Conservation (phyloP, 257 asterid species). For the Solanum dulcamara region DNA sequence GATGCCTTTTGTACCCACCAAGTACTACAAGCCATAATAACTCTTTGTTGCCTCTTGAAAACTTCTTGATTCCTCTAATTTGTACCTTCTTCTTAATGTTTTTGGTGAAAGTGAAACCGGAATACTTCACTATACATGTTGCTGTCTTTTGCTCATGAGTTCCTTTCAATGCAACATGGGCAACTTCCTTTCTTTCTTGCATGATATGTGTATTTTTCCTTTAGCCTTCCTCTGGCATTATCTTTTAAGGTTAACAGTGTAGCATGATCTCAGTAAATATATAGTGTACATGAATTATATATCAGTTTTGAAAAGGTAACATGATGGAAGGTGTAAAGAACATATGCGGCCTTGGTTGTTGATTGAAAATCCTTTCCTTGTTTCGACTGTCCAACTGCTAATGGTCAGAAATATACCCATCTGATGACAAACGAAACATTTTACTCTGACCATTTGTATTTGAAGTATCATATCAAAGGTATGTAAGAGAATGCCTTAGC, state of each 20-base stretch:
- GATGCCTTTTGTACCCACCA: conserved; percentile 81
- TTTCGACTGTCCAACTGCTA: background rate
- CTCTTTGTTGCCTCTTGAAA: background rate
- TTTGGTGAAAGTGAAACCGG: background rate
- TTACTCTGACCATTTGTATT: background rate
- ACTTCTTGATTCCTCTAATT: background rate
- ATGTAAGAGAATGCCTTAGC: background rate
- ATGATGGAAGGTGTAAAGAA: background rate
- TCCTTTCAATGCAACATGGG: background rate
- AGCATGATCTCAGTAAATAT: background rate
- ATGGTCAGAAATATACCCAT: background rate
- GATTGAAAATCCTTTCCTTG: background rate
- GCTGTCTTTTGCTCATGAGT: background rate
- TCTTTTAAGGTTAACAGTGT: background rate
- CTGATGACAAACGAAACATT: background rate
- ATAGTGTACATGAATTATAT: background rate
- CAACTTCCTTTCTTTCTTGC: background rate
- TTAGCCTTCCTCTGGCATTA: background rate
- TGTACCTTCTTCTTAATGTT: background rate
- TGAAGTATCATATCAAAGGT: background rate
- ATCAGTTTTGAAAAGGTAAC: background rate
- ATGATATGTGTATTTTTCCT: background rate
- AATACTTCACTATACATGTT: background rate
- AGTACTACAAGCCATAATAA: conserved; percentile 70
- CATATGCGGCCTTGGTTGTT: background rate